These are phyloP conservation scores for Gypsophila paniculata DNA, from an alignment of 179 eudicot species.

Conservation along the genomic window DNA sequence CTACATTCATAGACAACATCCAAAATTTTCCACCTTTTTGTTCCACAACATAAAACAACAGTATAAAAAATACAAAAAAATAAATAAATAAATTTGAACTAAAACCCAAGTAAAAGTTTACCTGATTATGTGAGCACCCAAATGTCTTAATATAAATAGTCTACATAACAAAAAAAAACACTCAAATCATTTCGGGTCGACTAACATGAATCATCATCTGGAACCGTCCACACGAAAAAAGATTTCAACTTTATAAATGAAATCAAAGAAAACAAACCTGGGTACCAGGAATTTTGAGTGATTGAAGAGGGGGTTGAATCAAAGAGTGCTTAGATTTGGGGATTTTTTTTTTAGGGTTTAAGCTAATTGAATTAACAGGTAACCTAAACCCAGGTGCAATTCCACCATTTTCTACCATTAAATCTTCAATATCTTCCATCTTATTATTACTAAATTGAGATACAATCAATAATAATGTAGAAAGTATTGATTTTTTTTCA, in stretches of 20 bases:
- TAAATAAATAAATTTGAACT: background rate
- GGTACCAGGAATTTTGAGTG: constrained; percentile 85
- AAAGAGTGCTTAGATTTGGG: constrained; percentile 24
- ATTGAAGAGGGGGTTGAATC: constrained; percentile 42
- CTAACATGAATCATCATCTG: no score
- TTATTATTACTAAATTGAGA: background rate
- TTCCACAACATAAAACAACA: background rate
- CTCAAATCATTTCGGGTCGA: no score
- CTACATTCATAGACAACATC: background rate
- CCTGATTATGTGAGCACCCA: constrained; percentile 98
- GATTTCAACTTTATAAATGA: background rate
- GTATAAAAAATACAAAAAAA: background rate
- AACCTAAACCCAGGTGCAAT: constrained; percentile 78
- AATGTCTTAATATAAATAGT: constrained; percentile 80
- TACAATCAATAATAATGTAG: background rate
- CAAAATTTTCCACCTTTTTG: background rate
- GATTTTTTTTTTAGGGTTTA: constrained; percentile 55
- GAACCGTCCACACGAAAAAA: background rate
- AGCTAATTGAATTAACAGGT: constrained; percentile 55
- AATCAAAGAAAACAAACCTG: constrained; percentile 43
- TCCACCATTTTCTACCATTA: constrained; percentile 58
- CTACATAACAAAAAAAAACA: constrained; percentile 37
- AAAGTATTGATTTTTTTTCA: background rate
- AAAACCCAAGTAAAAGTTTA: constrained; percentile 10
- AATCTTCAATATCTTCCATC: constrained; percentile 97